Base-by-base conservation (phyloP, 148 eudicot species). In the Amaranthus hypochondriacus region DNA sequence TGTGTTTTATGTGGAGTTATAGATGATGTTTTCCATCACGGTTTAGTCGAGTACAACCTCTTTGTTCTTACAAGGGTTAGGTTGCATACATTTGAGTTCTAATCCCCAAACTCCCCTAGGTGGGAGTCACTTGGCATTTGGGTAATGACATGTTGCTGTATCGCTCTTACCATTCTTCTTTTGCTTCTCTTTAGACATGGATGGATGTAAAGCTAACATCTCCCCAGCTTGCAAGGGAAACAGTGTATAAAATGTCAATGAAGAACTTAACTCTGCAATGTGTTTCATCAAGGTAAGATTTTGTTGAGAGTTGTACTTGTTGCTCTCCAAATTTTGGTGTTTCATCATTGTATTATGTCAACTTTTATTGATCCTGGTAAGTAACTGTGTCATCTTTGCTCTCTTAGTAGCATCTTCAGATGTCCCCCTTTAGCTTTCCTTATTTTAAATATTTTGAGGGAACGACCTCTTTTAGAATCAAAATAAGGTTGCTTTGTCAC, bases 161-260 rank as follows among this genome's bases (percentile, higher is more conserved):
- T 28, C 5, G 49, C 15, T 66, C 62, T 79, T 28, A 55, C 59
- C 60, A 13, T 50, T 48, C 9, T 52, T 64, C 58, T 57, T 66
- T 43, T 80, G 28, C 44, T 64, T 13, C 18, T 14, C 69, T 77
- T 79, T 86, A 95, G 99, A 83, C 84, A 75, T 92, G 99, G 97
- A 79, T 88, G 68, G 94, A 95, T 73, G 89, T 95, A 73, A 95
- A 92, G 84, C 82, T 95, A 71, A 90, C 96, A 62, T 89, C 99
- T 62, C 99, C 99, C 71, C 99, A 95, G 81, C 95, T 95, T 88
- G 84, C 82, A 60, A 87, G 99, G 81, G 96, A 92, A 85, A 92
- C 90, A 42, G 65, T 79, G 75, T 95, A 92, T 80, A 95, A 95
- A 82, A 42, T 92, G 85, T 90, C 96, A 9, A 61, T 90, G 53